Evolutionary conservation across 2,329 filamentous ascomycete genomes (phyloP).

Genomic region (Microsporum canis): DNA sequence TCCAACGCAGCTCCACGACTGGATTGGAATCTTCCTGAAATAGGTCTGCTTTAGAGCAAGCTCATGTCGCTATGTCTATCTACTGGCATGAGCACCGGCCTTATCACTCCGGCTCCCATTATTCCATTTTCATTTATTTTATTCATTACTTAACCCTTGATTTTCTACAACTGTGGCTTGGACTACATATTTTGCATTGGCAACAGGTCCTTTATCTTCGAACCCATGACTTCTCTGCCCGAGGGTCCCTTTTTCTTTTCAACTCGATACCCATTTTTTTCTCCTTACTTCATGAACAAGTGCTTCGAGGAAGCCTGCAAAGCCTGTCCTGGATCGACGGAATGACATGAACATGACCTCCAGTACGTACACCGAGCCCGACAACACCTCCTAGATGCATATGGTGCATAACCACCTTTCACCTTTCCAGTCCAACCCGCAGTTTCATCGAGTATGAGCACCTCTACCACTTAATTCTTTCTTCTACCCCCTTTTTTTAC

Average conservation of each 20-base stretch:
- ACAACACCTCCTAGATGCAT: not conserved
- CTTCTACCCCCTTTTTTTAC: not conserved
- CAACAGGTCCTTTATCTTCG: not conserved
- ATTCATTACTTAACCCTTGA: not conserved
- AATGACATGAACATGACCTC: not conserved
- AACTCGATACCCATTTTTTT: slow-evolving; percentile 1
- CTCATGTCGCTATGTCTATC: not conserved
- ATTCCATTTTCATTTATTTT: not conserved
- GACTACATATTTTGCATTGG: not conserved
- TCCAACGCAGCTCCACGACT: not conserved
- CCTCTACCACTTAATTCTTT: not conserved
- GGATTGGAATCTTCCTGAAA: slow-evolving; percentile 1
- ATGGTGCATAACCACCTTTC: not conserved
- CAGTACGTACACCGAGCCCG: not conserved
- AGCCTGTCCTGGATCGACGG: not conserved
- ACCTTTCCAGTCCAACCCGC: not conserved
- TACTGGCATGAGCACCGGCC: not conserved
- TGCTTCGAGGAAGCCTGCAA: not conserved
- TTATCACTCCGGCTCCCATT: not conserved
- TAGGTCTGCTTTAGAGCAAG: not conserved
- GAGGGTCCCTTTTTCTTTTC: not conserved
- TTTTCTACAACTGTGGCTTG: not conserved
- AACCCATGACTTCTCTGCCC: not conserved
- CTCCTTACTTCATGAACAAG: not conserved
- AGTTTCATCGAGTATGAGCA: not conserved